Conservation (phyloP, 2,329 filamentous ascomycete genomes). For the Amesomyces nigricolor region DNA sequence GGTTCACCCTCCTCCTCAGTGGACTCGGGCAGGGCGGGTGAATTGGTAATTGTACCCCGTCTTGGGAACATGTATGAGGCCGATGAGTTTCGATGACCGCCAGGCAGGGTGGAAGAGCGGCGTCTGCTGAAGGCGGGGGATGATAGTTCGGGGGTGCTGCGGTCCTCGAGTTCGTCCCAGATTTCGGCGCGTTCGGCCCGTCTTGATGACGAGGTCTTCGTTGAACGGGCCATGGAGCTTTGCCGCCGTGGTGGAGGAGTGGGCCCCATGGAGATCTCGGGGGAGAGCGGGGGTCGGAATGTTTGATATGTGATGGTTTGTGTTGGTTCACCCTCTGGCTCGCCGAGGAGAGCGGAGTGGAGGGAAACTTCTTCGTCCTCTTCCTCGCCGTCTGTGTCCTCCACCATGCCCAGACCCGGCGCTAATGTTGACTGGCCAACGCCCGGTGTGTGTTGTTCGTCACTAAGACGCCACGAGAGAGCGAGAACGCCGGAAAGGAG, state of each 20-base stretch:
- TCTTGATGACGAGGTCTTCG: slow-evolving; percentile 37
- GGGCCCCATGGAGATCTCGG: slow-evolving; percentile 30
- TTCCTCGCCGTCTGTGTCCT: slow-evolving; percentile 60
- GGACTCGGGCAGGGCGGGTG: slow-evolving; percentile 19
- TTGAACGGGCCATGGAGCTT: slow-evolving; percentile 19
- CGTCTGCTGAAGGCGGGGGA: slow-evolving; percentile 31
- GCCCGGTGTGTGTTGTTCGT: slow-evolving; percentile 59
- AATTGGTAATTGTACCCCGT: slow-evolving; percentile 30
- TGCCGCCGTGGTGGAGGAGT: slow-evolving; percentile 37
- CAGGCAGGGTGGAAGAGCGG: slow-evolving; percentile 47
- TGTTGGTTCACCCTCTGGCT: slow-evolving; percentile 29
- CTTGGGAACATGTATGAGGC: slow-evolving; percentile 36
- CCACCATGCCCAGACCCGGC: slow-evolving; percentile 76
- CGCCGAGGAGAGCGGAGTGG: slow-evolving; percentile 42
- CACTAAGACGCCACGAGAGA: slow-evolving; percentile 86
- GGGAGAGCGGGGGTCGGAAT: slow-evolving; percentile 37
- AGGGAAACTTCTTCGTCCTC: slow-evolving; percentile 54
- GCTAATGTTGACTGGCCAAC: slow-evolving; percentile 65
- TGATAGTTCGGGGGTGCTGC: slow-evolving; percentile 44
- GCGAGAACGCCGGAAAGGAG: slow-evolving; percentile 83
- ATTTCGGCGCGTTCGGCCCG: slow-evolving; percentile 71
- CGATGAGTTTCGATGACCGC: slow-evolving; percentile 33
- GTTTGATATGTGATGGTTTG: slow-evolving; percentile 40
- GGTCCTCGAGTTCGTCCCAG: slow-evolving; percentile 82
- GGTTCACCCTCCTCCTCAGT: slow-evolving; percentile 17